A percentile compares a stretch with the other conserved stretches of the same genome.
These are phyloP conservation scores for Peronospora farinosa DNA, from an alignment of 352 stramenopile genomes.

Conservation along the genomic window DNA sequence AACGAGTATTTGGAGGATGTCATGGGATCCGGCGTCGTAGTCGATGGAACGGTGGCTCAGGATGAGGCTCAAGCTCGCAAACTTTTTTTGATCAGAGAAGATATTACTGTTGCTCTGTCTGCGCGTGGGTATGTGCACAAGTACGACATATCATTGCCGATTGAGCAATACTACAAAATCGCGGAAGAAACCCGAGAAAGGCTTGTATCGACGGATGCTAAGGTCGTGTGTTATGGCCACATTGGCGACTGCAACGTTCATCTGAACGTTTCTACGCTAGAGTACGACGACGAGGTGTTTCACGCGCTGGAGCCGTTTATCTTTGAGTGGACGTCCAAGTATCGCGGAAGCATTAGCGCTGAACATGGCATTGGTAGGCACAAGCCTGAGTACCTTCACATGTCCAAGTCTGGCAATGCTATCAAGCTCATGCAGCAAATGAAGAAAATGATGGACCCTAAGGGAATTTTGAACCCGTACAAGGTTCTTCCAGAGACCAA, in stretches of 20 bases:
- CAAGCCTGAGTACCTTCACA: slow-evolving; percentile 86
- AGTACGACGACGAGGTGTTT: slow-evolving; percentile 63
- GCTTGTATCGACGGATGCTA: slow-evolving; percentile 38
- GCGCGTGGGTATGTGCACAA: slow-evolving; percentile 93
- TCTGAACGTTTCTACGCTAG: slow-evolving; percentile 88
- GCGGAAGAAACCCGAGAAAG: slow-evolving; percentile 65
- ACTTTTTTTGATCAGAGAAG: slow-evolving; percentile 94
- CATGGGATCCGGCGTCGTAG: slow-evolving; percentile 60
- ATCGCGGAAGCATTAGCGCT: slow-evolving; percentile 92
- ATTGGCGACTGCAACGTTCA: slow-evolving; percentile 96
- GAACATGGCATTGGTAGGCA: slow-evolving; percentile 96
- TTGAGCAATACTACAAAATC: slow-evolving; percentile 89
- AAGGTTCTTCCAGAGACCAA: slow-evolving; percentile 78
- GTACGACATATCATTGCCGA: slow-evolving; percentile 94
- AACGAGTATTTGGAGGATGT: slow-evolving; percentile 77
- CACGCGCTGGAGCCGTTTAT: slow-evolving; percentile 64
- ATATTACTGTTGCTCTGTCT: slow-evolving; percentile 86
- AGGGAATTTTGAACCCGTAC: slow-evolving; percentile 95
- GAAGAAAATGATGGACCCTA: slow-evolving; percentile 93
- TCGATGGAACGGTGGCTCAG: slow-evolving; percentile 91
- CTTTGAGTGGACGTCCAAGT: slow-evolving; percentile 80
- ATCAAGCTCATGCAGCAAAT: slow-evolving; percentile 90
- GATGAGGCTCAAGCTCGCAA: slow-evolving; percentile 86
- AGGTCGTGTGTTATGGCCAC: slow-evolving; percentile 90
- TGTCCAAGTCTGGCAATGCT: slow-evolving; percentile 76